Evolutionary conservation across 371 early-diverging fungal species (phyloP).

Genomic region (Entomophthora muscae): DNA sequence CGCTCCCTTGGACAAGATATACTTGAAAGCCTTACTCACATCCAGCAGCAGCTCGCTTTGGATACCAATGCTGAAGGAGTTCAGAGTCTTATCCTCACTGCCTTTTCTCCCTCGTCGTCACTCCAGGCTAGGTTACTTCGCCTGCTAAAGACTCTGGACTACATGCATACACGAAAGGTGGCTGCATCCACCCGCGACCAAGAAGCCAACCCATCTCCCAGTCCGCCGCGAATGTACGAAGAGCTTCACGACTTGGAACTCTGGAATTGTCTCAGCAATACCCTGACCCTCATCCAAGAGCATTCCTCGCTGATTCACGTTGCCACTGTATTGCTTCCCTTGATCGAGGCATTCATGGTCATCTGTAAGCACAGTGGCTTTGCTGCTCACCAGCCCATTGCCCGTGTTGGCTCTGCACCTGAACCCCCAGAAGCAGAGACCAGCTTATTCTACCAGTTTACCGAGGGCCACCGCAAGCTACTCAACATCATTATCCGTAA

Average conservation of each 20-base stretch:
- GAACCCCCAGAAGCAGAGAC: slow-evolving; percentile 2
- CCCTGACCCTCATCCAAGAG: slow-evolving; percentile 50
- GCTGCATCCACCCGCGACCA: slow-evolving; percentile 18
- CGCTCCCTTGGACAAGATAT: slow-evolving; percentile 50
- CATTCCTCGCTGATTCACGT: slow-evolving; percentile 68
- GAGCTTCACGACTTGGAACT: slow-evolving; percentile 46
- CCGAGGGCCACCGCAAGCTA: slow-evolving; percentile 88
- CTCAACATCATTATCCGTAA: slow-evolving; percentile 93
- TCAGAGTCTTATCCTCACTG: slow-evolving; percentile 38
- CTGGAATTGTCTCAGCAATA: slow-evolving; percentile 65
- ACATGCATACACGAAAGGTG: slow-evolving; percentile 36
- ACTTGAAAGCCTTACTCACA: slow-evolving; percentile 37
- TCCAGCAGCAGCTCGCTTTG: slow-evolving; percentile 34
- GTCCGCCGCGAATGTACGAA: slow-evolving; percentile 40
- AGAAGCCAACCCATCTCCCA: slow-evolving; percentile 15
- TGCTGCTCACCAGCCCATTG: slow-evolving; percentile 10
- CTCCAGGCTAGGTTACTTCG: slow-evolving; percentile 83
- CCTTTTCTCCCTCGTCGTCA: slow-evolving; percentile 71
- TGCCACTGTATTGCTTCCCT: slow-evolving; percentile 80
- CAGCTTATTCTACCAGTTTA: slow-evolving; percentile 54
- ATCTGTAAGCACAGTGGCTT: slow-evolving; percentile 56
- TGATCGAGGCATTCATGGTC: slow-evolving; percentile 95
- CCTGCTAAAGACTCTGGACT: slow-evolving; percentile 86
- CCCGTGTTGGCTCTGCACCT: slow-evolving; percentile 9
- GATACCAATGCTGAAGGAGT: slow-evolving; percentile 9